Evolutionary conservation across 1,284 basidiomycete species (phyloP).

Genomic region (Fistulinella cinereoalba): DNA sequence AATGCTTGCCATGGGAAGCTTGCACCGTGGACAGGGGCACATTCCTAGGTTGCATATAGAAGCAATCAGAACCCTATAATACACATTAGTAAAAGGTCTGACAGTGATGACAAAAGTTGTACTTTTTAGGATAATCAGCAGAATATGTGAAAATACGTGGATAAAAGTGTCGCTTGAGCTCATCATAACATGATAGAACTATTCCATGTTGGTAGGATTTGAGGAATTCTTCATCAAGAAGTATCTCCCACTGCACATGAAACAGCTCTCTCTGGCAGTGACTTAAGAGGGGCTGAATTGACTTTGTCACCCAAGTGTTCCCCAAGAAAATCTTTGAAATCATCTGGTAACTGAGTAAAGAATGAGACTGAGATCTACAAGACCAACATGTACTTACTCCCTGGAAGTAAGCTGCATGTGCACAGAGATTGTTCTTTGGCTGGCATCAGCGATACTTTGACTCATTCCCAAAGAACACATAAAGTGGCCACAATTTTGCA

Average conservation of each 20-base stretch:
- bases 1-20: too few species aligned
- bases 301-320: too few species aligned
- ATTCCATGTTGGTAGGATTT: not conserved
- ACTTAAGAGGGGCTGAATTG: not conserved
- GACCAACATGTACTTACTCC: not conserved
- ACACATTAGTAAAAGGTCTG: not conserved
- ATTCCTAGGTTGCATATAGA: conserved; percentile 31
- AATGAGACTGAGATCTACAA: not conserved
- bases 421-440: not conserved
- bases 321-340: too few species aligned
- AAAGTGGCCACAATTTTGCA: not conserved
- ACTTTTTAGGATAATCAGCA: conserved; percentile 1
- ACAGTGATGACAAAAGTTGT: not conserved
- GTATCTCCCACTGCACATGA: not conserved
- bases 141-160: conserved; percentile 1
- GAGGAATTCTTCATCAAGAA: not conserved
- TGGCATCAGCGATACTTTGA: not conserved
- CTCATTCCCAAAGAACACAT: not conserved
- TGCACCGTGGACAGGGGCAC: too few species aligned
- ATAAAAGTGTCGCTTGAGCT: not conserved
- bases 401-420: not conserved
- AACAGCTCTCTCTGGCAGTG: not conserved
- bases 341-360: not conserved
- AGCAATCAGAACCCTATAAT: conserved; percentile 28
- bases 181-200: not conserved